These are phyloP conservation scores for Euptelea pleiosperma DNA, from an alignment of 164 flowering plant genomes.

Conservation along the genomic window DNA sequence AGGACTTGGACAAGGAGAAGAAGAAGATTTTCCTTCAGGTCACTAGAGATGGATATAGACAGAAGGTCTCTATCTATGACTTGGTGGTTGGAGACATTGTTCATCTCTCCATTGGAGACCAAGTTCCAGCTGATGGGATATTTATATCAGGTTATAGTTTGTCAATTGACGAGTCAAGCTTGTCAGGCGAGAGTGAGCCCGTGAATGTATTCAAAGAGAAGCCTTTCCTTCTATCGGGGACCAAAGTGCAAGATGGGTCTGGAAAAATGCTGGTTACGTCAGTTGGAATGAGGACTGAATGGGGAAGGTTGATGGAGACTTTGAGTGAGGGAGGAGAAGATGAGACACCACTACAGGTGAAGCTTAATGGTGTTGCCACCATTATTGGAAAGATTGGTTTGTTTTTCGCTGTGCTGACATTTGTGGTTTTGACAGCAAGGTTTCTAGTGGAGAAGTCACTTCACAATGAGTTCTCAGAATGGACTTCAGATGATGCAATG, in stretches of 20 bases:
- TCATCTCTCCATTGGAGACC: constrained; percentile 14
- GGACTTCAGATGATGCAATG: constrained; percentile 23
- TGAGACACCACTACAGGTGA: constrained; percentile 30
- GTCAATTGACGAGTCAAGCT: constrained; percentile 38
- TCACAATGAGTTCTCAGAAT: constrained; percentile 7
- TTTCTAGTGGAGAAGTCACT: constrained; percentile 18
- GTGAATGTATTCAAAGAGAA: constrained; percentile 16
- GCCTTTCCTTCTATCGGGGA: constrained; percentile 44
- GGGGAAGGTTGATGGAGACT: constrained; percentile 39
- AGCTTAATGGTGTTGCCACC: constrained; percentile 35
- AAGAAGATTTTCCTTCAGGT: constrained; percentile 7
- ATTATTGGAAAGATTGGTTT: constrained; percentile 35
- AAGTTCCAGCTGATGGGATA: constrained; percentile 46
- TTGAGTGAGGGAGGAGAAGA: constrained; percentile 29
- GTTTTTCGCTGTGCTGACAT: constrained; percentile 28
- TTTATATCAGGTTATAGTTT: constrained; percentile 35
- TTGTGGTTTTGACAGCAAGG: constrained; percentile 22
- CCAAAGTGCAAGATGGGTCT: constrained; percentile 44
- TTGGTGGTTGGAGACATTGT: constrained; percentile 12
- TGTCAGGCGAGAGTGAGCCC: constrained; percentile 42
- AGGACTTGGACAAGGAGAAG: constrained; percentile 7
- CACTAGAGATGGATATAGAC: constrained; percentile 7
- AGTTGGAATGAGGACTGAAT: constrained; percentile 42
- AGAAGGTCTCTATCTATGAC: constrained; percentile 6
- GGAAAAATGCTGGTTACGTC: constrained; percentile 38